A percentile compares a stretch with the other conserved stretches of the same genome.
Conservation (phyloP, 495 filamentous ascomycete genomes). For the Xylaria longipes region DNA sequence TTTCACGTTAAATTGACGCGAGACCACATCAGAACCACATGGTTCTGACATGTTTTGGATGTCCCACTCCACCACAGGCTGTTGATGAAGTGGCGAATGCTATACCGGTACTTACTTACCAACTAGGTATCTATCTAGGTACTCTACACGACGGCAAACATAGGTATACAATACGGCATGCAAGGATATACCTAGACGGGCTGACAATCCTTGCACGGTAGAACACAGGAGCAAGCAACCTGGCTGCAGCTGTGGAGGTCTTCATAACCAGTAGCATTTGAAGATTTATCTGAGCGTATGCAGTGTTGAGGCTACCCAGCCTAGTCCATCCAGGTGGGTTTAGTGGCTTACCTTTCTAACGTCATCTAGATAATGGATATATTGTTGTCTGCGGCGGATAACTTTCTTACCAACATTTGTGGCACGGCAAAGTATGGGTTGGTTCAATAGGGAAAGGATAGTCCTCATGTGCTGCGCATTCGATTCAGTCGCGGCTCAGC, state of each 20-base stretch:
- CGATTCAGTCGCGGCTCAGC: neutral
- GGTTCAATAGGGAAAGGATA: neutral
- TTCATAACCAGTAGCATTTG: slow-evolving; percentile 9
- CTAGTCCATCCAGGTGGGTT: slow-evolving; percentile 10
- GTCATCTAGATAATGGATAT: slow-evolving; percentile 14
- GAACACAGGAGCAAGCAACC: slow-evolving; percentile 7
- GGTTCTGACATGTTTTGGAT: neutral
- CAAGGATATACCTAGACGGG: neutral
- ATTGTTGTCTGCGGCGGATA: neutral
- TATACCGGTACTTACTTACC: no score
- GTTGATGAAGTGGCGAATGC: neutral
- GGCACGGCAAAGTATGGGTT: neutral
- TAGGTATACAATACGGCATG: neutral
- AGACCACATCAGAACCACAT: no score
- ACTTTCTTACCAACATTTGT: neutral
- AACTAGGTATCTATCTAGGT: no score
- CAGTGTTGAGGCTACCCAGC: slow-evolving; percentile 23
- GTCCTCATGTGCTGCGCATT: neutral
- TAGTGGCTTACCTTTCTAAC: slow-evolving; percentile 15
- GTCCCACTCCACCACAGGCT: neutral
- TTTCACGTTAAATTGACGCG: neutral
- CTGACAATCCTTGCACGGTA: slow-evolving; percentile 1
- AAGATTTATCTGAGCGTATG: neutral
- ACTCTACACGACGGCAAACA: neutral
- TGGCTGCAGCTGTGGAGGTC: slow-evolving; percentile 20